Evolutionary conservation across 306 rosid species (phyloP).

Genomic region (Alnus rubra): DNA sequence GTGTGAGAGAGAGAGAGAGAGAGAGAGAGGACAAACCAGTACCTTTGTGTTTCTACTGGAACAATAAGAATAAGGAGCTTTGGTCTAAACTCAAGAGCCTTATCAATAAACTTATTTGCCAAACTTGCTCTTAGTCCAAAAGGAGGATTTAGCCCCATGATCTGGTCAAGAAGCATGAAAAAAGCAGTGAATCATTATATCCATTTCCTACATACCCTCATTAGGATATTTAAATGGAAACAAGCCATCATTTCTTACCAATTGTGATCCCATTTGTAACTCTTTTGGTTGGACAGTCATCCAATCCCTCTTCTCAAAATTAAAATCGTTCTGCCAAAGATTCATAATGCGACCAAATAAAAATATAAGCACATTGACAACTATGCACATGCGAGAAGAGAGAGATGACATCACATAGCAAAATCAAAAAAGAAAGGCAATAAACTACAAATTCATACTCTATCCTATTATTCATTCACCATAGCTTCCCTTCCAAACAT

Average conservation of each 20-base stretch:
- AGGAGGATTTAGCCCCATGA: slow-evolving; percentile 96
- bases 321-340: slow-evolving; percentile 75
- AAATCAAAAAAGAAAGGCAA: background rate
- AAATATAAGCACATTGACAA: background rate
- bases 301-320: slow-evolving; percentile 94
- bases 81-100: slow-evolving; percentile 82
- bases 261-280: slow-evolving; percentile 63
- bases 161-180: slow-evolving; percentile 46
- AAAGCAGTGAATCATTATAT: background rate
- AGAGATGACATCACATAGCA: background rate
- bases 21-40: slow-evolving; percentile 14
- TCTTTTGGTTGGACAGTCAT: slow-evolving; percentile 63
- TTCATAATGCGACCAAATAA: background rate
- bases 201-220: slow-evolving; percentile 5
- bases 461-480: background rate
- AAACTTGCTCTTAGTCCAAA: slow-evolving; percentile 71
- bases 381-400: background rate
- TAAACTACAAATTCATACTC: background rate
- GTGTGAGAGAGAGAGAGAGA: background rate
- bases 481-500: background rate
- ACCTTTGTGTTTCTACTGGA: slow-evolving; percentile 81
- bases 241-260: slow-evolving; percentile 54
- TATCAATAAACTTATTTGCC: slow-evolving; percentile 77
- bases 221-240: slow-evolving; percentile 16
- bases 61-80: slow-evolving; percentile 82